Percentiles rank a stretch among this genome's conserved stretches.
phyloP scores from a whole-genome alignment of 176 grass and related monocot species.

The Musa itinerans region DNA sequence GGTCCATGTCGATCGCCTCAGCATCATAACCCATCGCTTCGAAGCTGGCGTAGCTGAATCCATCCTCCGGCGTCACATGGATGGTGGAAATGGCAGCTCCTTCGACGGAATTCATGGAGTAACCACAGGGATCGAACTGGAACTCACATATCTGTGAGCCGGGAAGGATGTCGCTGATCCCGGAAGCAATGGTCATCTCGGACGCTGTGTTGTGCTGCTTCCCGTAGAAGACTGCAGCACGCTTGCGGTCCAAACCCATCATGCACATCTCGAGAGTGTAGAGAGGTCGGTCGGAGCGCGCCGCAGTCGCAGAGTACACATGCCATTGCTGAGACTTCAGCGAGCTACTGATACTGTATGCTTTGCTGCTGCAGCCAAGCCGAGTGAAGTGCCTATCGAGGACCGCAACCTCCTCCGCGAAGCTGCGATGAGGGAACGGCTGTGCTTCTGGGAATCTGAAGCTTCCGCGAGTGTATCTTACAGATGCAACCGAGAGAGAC shows the following conservation, averaged over 20 bases:
- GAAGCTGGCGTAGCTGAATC: constrained; percentile 13
- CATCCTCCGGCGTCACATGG: constrained; percentile 9
- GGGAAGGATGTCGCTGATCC: not conserved
- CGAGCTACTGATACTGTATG: not conserved
- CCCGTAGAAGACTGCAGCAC: not conserved
- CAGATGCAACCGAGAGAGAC: not conserved
- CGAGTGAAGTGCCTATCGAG: not conserved
- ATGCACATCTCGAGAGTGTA: constrained; percentile 3
- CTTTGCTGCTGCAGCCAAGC: not conserved
- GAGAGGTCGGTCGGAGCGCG: too few species aligned
- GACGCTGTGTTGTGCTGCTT: not conserved
- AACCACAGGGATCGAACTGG: constrained; percentile 4
- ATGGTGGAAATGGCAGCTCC: not conserved
- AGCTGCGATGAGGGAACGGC: not conserved
- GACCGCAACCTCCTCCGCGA: not conserved
- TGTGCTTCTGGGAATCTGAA: constrained; percentile 3
- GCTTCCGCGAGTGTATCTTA: not conserved
- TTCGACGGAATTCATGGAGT: not conserved
- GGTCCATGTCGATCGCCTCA: too few species aligned
- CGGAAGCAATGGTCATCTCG: not conserved
- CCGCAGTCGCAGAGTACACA: not conserved
- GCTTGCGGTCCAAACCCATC: not conserved
- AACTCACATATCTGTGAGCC: not conserved
- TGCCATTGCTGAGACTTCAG: not conserved
- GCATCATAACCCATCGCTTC: not conserved